These are phyloP conservation scores for Ophiocordyceps sinensis DNA, from an alignment of 2,329 filamentous ascomycete genomes.

Conservation along the genomic window DNA sequence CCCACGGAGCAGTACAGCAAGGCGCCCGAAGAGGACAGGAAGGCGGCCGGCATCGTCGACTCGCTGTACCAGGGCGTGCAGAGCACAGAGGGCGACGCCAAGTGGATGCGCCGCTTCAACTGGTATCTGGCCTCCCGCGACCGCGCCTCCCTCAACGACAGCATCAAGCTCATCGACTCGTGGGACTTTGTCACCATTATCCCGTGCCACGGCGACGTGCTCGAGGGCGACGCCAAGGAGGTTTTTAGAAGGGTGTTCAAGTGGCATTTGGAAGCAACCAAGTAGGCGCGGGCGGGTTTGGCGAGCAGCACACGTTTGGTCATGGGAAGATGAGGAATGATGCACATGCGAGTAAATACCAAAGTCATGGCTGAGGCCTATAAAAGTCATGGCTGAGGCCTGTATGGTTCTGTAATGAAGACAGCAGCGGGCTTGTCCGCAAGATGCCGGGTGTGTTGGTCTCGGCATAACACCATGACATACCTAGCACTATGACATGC, in stretches of 20 bases:
- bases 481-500: too few species aligned
- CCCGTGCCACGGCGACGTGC: constrained; percentile 85
- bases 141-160: constrained; percentile 53
- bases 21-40: constrained; percentile 25
- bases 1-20: constrained; percentile 76
- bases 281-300: constrained; percentile 2
- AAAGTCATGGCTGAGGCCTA: too few species aligned
- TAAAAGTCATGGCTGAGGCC: too few species aligned
- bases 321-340: too few species aligned
- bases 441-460: too few species aligned
- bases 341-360: too few species aligned
- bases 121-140: constrained; percentile 64
- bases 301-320: too few species aligned
- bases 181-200: constrained; percentile 84
- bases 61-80: constrained; percentile 38
- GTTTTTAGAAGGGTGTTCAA: constrained; percentile 65
- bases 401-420: too few species aligned
- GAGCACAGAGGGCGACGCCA: constrained; percentile 48
- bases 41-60: constrained; percentile 21
- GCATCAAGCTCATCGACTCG: constrained; percentile 49
- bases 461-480: too few species aligned
- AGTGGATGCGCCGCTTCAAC: constrained; percentile 63
- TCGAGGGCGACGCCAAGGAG: constrained; percentile 59
- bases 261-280: constrained; percentile 54
- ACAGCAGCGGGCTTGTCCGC: too few species aligned